These are phyloP conservation scores for Syzygium jambos DNA, from an alignment of 345 rosid genomes.

Conservation along the genomic window DNA sequence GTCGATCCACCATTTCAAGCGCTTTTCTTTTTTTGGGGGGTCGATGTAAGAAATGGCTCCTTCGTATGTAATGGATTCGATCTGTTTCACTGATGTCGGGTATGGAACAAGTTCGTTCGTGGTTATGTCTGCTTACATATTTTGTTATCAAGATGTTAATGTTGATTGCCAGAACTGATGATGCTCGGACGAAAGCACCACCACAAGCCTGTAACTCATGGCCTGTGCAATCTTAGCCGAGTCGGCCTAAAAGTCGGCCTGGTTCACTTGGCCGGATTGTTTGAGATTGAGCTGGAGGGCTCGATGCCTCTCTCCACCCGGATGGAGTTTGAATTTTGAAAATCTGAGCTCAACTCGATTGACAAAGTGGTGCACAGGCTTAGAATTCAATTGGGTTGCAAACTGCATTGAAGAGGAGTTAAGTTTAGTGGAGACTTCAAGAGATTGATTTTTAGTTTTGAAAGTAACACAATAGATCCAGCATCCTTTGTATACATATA, in stretches of 20 bases:
- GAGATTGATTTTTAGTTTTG: not conserved
- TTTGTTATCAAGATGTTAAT: not conserved
- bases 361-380: not conserved
- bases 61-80: not conserved
- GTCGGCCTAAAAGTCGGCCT: not conserved
- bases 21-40: not conserved
- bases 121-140: not conserved
- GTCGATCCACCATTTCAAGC: not conserved
- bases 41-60: not conserved
- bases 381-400: not conserved
- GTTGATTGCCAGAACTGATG: not conserved
- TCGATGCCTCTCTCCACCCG: not conserved
- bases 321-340: not conserved
- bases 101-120: not conserved
- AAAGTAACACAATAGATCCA: not conserved
- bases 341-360: not conserved
- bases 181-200: not conserved
- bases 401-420: not conserved
- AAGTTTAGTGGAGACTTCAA: not conserved
- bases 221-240: not conserved
- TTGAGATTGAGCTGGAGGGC: not conserved
- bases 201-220: not conserved
- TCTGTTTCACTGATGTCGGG: not conserved
- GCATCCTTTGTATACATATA: not conserved
- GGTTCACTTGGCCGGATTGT: not conserved